Conservation (phyloP, 73 alveolate genomes). For the Tetrahymena elliotti region DNA sequence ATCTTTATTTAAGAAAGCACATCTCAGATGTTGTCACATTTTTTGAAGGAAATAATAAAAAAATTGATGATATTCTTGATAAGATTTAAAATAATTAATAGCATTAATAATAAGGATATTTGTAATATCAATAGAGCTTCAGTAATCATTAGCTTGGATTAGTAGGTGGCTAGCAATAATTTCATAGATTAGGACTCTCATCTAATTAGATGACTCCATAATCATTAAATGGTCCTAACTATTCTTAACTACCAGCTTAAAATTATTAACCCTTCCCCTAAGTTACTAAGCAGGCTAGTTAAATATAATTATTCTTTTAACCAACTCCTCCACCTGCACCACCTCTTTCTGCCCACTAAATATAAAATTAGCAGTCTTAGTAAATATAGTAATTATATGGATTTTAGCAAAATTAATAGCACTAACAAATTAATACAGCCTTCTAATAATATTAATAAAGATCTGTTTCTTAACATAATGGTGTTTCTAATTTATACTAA, state of each 20-base stretch:
- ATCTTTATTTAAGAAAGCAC: not conserved
- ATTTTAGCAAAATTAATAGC: not conserved
- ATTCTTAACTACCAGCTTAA: not conserved
- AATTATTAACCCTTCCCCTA: not conserved
- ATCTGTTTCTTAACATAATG: not conserved
- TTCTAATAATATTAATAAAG: not conserved
- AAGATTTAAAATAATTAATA: not conserved
- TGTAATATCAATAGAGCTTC: not conserved
- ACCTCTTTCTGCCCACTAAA: not conserved
- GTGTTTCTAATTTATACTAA: not conserved
- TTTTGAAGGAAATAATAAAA: not conserved
- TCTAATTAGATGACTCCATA: not conserved
- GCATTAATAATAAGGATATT: not conserved
- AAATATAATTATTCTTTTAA: not conserved
- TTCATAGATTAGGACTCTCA: not conserved
- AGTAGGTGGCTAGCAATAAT: not conserved
- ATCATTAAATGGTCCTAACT: not conserved
- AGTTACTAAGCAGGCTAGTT: not conserved
- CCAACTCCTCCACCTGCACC: not conserved
- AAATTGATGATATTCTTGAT: not conserved
- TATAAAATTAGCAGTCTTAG: not conserved
- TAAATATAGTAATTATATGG: not conserved
- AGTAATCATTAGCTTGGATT: not conserved
- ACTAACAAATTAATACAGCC: not conserved
- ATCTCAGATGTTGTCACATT: not conserved